Conservation (phyloP, 2,329 filamentous ascomycete species). For the Aspergillus sp. region DNA sequence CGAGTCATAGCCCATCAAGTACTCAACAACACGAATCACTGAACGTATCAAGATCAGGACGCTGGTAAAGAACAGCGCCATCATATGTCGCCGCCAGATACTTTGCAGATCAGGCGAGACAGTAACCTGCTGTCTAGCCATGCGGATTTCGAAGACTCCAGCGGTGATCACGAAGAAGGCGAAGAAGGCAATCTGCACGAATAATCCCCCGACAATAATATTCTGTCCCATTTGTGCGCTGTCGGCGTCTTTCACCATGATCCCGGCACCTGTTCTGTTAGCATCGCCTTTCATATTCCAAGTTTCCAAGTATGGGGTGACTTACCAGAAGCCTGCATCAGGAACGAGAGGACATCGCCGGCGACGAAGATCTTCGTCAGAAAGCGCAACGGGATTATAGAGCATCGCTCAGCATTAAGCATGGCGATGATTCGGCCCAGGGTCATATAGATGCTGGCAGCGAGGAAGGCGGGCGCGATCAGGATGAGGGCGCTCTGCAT, state of each 20-base stretch:
- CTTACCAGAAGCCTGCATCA: constrained; percentile 32
- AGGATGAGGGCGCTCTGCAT: constrained; percentile 29
- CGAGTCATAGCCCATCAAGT: constrained; percentile 29
- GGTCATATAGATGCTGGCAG: constrained; percentile 31
- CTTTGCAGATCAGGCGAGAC: constrained; percentile 18
- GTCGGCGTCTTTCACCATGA: constrained; percentile 22
- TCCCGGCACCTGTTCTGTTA: constrained; percentile 24
- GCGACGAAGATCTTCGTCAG: constrained; percentile 33
- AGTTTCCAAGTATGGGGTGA: neutral
- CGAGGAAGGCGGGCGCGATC: constrained; percentile 30
- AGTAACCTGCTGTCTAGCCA: constrained; percentile 30
- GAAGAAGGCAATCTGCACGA: constrained; percentile 34
- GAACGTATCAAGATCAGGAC: constrained; percentile 31
- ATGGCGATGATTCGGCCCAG: constrained; percentile 30
- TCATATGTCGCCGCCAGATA: constrained; percentile 39
- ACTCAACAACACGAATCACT: constrained; percentile 32
- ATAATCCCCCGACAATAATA: constrained; percentile 31
- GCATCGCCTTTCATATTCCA: neutral
- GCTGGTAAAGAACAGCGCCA: constrained; percentile 26
- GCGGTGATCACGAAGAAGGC: constrained; percentile 28
- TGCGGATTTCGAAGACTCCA: constrained; percentile 25
- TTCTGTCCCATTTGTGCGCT: constrained; percentile 23
- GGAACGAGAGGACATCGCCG: constrained; percentile 33
- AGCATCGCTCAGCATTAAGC: constrained; percentile 24
- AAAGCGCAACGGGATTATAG: constrained; percentile 22